Evolutionary conservation across 208 protist genomes (phyloP).

Genomic region (Leishmania lainsoni): DNA sequence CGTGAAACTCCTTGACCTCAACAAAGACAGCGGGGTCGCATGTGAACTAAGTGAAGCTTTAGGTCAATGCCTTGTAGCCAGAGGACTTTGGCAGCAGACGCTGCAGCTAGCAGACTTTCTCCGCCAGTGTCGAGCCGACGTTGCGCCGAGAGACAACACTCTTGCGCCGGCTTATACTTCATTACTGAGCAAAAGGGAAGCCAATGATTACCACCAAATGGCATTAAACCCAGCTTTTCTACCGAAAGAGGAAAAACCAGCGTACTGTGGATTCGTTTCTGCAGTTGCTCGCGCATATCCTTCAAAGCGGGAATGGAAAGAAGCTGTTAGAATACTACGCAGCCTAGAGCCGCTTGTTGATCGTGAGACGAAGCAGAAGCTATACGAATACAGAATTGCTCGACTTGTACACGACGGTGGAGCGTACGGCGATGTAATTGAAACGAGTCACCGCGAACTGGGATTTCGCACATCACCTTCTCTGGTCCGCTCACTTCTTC

Average conservation of each 20-base stretch:
- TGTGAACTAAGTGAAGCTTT: constrained; percentile 37
- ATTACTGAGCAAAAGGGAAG: not conserved
- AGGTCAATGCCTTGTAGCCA: constrained; percentile 41
- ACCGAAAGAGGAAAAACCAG: constrained; percentile 17
- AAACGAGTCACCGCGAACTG: constrained; percentile 6
- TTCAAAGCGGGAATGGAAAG: constrained; percentile 17
- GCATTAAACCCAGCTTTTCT: constrained; percentile 32
- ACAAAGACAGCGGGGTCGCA: constrained; percentile 25
- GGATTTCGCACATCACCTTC: constrained; percentile 28
- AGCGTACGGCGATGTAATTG: constrained; percentile 17
- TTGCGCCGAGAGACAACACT: not conserved
- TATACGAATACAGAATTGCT: constrained; percentile 29
- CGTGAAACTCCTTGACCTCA: constrained; percentile 47
- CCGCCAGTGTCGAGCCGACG: not conserved
- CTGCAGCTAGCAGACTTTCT: constrained; percentile 9
- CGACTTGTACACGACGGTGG: constrained; percentile 25
- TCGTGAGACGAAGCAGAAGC: constrained; percentile 4
- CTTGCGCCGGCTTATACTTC: not conserved
- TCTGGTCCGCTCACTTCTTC: constrained; percentile 26
- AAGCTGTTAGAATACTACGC: constrained; percentile 8
- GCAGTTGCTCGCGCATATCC: constrained; percentile 30
- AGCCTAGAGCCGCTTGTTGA: constrained; percentile 17
- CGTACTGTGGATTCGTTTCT: constrained; percentile 32
- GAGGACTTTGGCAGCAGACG: constrained; percentile 35
- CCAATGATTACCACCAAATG: constrained; percentile 25